Evolutionary conservation across 306 rosid genomes (phyloP).

Genomic region (Lathyrus aphaca): DNA sequence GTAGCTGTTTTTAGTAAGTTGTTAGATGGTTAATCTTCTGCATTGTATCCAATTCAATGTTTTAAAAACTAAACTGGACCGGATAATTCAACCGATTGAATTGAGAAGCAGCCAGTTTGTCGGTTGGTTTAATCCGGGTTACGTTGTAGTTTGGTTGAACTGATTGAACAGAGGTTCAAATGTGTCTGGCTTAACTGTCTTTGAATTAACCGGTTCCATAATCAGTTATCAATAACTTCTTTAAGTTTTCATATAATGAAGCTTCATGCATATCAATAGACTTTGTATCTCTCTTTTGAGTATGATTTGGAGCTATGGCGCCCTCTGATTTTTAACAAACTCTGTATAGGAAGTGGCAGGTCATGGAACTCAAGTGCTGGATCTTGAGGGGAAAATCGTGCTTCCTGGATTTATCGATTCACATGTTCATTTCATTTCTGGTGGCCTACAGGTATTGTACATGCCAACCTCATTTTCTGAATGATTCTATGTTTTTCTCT

Average conservation of each 20-base stretch:
- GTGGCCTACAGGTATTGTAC: slow-evolving; percentile 72
- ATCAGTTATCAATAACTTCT: not conserved
- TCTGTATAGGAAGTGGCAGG: slow-evolving; percentile 67
- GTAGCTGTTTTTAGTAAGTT: no score
- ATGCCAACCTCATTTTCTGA: not conserved
- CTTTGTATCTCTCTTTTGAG: not conserved
- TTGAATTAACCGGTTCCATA: not conserved
- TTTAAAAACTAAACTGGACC: not conserved
- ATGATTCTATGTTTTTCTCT: not conserved
- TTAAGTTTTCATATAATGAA: not conserved
- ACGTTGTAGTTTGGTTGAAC: not conserved
- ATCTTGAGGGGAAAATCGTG: slow-evolving; percentile 74
- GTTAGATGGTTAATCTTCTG: not conserved
- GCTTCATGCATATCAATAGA: not conserved
- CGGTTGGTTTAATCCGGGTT: not conserved
- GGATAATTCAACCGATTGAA: not conserved
- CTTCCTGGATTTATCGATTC: slow-evolving; percentile 94
- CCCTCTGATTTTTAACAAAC: not conserved
- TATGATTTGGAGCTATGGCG: not conserved
- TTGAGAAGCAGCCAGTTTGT: not conserved
- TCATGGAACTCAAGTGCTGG: slow-evolving; percentile 60
- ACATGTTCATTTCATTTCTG: slow-evolving; percentile 70
- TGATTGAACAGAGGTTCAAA: not conserved
- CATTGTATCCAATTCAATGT: not conserved
- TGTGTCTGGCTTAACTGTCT: not conserved